Conservation (phyloP, 257 asterid species). For the Plantago major region DNA sequence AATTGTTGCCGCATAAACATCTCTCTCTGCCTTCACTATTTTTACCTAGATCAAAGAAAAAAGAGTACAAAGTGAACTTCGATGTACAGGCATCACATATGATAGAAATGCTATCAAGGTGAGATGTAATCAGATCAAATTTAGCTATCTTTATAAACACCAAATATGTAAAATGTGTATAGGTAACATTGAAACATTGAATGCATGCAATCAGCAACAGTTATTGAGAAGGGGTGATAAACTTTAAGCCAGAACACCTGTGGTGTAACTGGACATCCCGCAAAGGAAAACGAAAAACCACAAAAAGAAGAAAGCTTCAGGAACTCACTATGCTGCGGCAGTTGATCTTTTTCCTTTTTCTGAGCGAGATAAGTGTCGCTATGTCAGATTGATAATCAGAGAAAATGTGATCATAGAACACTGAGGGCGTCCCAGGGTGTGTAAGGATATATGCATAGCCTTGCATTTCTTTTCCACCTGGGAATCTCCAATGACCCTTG, state of each 20-base stretch:
- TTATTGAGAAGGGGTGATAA: not conserved
- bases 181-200: not conserved
- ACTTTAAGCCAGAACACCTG: not conserved
- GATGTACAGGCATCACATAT: constrained; percentile 1
- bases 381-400: constrained; percentile 51
- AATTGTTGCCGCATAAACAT: constrained; percentile 80
- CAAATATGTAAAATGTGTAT: too few relatives aligned
- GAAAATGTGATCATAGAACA: constrained; percentile 86
- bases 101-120: too few relatives aligned
- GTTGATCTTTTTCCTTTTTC: constrained; percentile 67
- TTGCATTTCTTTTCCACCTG: constrained; percentile 96
- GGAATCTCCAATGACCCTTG: constrained; percentile 99
- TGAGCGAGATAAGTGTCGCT: constrained; percentile 51
- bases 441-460: constrained; percentile 92
- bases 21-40: constrained; percentile 78
- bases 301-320: constrained; percentile 2
- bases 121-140: not conserved
- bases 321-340: constrained; percentile 86
- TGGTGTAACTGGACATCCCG: constrained; percentile 2
- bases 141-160: not conserved
- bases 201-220: not conserved
- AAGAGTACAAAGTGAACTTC: not conserved
- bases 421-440: constrained; percentile 93
- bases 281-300: not conserved
- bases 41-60: constrained; percentile 39